Evolutionary conservation across 306 rosid species (phyloP), one percentile per base, ranked within the genome.

Genomic region (Mucuna pruriens): DNA sequence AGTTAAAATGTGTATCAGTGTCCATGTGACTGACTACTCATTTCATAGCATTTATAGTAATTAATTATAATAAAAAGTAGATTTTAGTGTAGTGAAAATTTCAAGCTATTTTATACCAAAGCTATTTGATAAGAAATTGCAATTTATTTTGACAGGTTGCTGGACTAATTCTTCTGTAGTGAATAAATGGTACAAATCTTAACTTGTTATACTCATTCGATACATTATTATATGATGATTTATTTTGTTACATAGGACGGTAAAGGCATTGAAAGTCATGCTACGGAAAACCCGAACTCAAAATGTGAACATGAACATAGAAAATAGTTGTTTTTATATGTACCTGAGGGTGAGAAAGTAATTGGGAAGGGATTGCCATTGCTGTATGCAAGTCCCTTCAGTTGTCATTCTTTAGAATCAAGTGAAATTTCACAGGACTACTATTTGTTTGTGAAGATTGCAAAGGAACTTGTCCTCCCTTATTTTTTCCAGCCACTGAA

Each of bases 131-230:
- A 49, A 22, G 78, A 64, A 79, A 73, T 66, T 22, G 8, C 49
- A 45, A 36, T 86, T 83, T 79, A 22, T 74, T 85, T 85, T 93
- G 88, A 83, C 98, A 95, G 99, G 40, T 87, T 95, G 99, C 93
- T 95, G 99, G 99, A 88, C 29, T 76, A 77, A 84, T 72, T 88
- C 93, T 72, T 76, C 84, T 29, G 89, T 84, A 55, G 91, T 95
- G 77, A 83, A 83, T 12, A 75, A 89, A 80, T 95, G 99, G 99
- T 93, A 91, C 80, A 38, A 12, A 38, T 54, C 70, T 67, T 29
- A 62, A 75, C 68, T 61, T 77, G 45, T 42, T 74, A 65, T 69
- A 45, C 39, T 63, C 62, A 9, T 57, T 75, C 72, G 17, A 74
- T 76, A 36, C 33, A 67, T 71, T 64, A 31, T 61, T 64, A 31